phyloP scores from a whole-genome alignment of 306 rosid species.

The Cicer yamashitae region DNA sequence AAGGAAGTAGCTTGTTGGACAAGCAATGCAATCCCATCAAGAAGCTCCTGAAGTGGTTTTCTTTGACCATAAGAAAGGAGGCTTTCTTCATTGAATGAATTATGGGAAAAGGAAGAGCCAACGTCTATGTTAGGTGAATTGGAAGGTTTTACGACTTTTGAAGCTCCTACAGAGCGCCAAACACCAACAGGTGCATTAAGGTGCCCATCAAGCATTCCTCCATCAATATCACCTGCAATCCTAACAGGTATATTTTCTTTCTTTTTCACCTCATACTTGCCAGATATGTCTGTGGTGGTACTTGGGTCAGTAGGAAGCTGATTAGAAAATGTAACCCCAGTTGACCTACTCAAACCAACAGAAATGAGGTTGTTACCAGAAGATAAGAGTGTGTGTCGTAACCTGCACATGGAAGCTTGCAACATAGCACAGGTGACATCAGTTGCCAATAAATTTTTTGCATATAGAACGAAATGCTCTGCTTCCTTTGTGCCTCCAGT shows the following conservation, averaged over 20 bases:
- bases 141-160: slow-evolving; percentile 73
- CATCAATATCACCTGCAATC: slow-evolving; percentile 94
- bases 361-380: slow-evolving; percentile 65
- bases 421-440: slow-evolving; percentile 79
- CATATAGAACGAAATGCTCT: slow-evolving; percentile 60
- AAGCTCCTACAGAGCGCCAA: slow-evolving; percentile 90
- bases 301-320: slow-evolving; percentile 73
- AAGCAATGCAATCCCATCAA: slow-evolving; percentile 85
- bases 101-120: slow-evolving; percentile 77
- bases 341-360: slow-evolving; percentile 64
- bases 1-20: slow-evolving; percentile 95
- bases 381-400: slow-evolving; percentile 75
- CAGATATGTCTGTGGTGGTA: slow-evolving; percentile 66
- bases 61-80: slow-evolving; percentile 88
- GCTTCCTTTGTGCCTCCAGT: slow-evolving; percentile 66
- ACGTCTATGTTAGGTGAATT: slow-evolving; percentile 80
- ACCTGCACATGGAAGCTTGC: slow-evolving; percentile 93
- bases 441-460: slow-evolving; percentile 81
- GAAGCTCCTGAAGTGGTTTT: slow-evolving; percentile 96
- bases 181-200: slow-evolving; percentile 92
- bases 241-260: slow-evolving; percentile 84
- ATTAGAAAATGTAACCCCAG: slow-evolving; percentile 60
- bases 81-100: slow-evolving; percentile 82
- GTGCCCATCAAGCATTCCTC: slow-evolving; percentile 89
- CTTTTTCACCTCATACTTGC: slow-evolving; percentile 82